Conservation (phyloP, 148 eudicot species). For the Euryodendron excelsum region DNA sequence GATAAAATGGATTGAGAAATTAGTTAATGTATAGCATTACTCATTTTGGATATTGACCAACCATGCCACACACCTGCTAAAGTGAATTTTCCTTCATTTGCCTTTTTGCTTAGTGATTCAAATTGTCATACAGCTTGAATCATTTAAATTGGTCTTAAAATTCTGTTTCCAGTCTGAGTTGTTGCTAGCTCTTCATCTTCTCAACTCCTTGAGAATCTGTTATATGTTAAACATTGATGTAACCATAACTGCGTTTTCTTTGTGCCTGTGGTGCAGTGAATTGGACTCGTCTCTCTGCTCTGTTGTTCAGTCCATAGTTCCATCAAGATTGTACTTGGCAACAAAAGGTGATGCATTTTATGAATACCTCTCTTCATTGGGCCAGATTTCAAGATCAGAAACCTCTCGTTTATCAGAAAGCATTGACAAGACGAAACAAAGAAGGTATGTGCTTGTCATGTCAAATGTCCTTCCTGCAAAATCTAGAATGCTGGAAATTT, state of each 20-base stretch:
- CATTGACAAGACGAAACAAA: constrained; percentile 40
- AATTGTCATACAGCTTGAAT: background rate
- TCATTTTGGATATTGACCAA: background rate
- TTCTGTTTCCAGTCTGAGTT: background rate
- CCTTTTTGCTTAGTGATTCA: background rate
- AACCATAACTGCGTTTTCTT: background rate
- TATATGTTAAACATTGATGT: background rate
- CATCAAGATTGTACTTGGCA: constrained; percentile 45
- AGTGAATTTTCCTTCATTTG: background rate
- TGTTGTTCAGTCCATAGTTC: constrained; percentile 61
- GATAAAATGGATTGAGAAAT: too few relatives aligned
- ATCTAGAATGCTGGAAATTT: background rate
- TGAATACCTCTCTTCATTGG: constrained; percentile 31
- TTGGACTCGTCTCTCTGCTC: constrained; percentile 35
- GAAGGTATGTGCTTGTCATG: constrained; percentile 44
- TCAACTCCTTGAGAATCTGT: background rate
- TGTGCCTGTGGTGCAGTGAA: constrained; percentile 48
- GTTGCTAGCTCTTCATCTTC: background rate
- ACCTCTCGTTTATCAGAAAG: constrained; percentile 56
- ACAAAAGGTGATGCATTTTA: constrained; percentile 18
- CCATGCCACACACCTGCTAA: background rate
- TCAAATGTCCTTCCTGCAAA: background rate
- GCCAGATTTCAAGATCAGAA: constrained; percentile 79
- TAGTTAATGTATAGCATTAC: too few relatives aligned
- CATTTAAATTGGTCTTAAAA: background rate